Evolutionary conservation across 1,284 basidiomycete species (phyloP), one percentile per base, ranked within the genome.

Genomic region (Anthracocystis walkeri): DNA sequence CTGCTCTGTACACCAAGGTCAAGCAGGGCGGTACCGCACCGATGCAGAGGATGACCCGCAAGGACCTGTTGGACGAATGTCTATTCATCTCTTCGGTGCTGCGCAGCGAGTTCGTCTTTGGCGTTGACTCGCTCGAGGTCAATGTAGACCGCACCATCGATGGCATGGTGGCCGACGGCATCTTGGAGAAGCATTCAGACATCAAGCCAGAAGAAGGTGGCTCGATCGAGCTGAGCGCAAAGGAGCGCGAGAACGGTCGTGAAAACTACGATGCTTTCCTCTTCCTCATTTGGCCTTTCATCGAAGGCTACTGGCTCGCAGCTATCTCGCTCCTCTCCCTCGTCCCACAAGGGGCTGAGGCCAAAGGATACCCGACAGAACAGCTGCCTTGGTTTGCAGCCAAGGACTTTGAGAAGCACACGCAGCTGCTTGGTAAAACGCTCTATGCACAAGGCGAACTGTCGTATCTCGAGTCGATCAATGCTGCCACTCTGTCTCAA

Each of bases 31-130:
- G 84, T 8, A 76, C 78, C 0, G 77, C 82, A 0, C 77, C 77
- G 1, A 78, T 79, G 53, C 85, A 86, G 73, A 51, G 77, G 16
- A 85, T 86, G 84, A 61, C 77, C 14, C 62, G 66, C 18, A 58
- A 62, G 20, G 69, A 80, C 4, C 59, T 85, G 40, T 38, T 83
- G 20, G 38, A 42, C 46, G 82, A 85, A 46, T 76, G 81, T 53
- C 58, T 73, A 12, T 86, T 85, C 72, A 71, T 86, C 57, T 85
- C 82, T 2, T 66, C 78, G 4, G 69, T 86, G 12, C 65, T 86
- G 23, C 80, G 83, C 56, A 83, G 85, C 77, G 85, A 86, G 58
- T 86, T 86, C 23, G 83, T 86, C 21, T 86, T 80, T 64, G 78
- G 79, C 11, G 80, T 84, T 12, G 83, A 83, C 40, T 72, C 80